Evolutionary conservation across 2,329 filamentous ascomycete species (phyloP), one percentile per base, ranked within the genome.

Genomic region (Huntiella moniliformis): DNA sequence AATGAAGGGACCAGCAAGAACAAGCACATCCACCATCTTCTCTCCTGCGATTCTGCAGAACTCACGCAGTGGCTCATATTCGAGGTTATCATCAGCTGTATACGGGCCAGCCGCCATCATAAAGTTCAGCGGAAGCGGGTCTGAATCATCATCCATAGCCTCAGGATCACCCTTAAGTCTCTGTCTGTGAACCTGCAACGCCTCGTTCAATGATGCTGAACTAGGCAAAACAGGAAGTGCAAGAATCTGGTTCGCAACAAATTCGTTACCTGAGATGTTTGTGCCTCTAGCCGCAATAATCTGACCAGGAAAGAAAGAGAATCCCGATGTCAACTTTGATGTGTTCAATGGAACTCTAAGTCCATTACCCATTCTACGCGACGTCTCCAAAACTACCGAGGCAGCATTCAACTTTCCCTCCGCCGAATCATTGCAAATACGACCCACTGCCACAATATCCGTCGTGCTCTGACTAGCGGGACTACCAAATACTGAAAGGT

Each of bases 251-350:
- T 73, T 77, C 31, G 91, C 85, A 1, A 77, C 72, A 54, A 96
- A 95, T 54, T 82, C 79, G 34, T 77, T 72, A 0, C 88, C 88
- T 0, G 84, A 85, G 15, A 85, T 77, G 58, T 98, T 98, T 54
- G 77, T 85, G 5, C 91, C 91, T 51, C 73, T 73, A 22, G 96
- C 63, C 5, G 88, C 91, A 28, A 94, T 84, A 44, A 96, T 85
- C 58, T 96, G 87, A 4, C 91, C 91, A 0, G 88, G 91, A 58
- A 96, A 96, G 65, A 96, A 84, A 57, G 84, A 80, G 62, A 81
- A 91, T 1, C 71, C 52, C 28, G 68, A 64, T 28, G 22, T 28
- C 1, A 93, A 60, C 2, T 71, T 71, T 50, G 80, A 73, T 48
- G 95, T 66, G 52, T 84, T 83, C 13, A 98, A 62, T 4, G 85